phyloP scores from a whole-genome alignment of 2,329 filamentous ascomycete species.

The Amesomyces nigricolor region DNA sequence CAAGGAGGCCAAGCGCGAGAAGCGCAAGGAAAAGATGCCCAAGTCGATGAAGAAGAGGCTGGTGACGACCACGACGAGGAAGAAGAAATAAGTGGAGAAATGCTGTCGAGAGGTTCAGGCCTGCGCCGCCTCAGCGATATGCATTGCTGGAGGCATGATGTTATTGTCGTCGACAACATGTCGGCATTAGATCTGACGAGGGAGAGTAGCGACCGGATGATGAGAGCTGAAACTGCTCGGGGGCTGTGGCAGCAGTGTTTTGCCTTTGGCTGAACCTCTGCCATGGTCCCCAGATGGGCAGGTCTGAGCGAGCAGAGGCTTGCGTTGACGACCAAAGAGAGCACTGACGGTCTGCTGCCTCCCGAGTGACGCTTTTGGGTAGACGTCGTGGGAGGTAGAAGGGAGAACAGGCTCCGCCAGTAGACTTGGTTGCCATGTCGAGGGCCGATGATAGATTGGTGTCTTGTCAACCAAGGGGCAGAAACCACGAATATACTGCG shows the following conservation, averaged over 20 bases:
- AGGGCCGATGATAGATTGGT: no score
- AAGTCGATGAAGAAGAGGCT: slow-evolving; percentile 93
- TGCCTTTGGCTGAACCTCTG: slow-evolving; percentile 35
- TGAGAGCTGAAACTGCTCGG: slow-evolving; percentile 23
- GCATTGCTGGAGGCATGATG: no score
- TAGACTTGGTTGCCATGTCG: neutral
- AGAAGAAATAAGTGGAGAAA: slow-evolving; percentile 60
- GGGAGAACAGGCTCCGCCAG: no score
- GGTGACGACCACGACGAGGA: slow-evolving; percentile 56
- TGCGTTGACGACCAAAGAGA: slow-evolving; percentile 56
- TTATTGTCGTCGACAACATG: no score
- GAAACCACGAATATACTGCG: no score
- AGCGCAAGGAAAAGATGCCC: slow-evolving; percentile 90
- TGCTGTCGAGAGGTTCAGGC: neutral
- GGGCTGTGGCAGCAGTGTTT: slow-evolving; percentile 19
- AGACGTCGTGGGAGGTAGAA: neutral
- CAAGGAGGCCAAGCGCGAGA: slow-evolving; percentile 93
- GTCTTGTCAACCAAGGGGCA: no score
- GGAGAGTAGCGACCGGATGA: slow-evolving; percentile 26
- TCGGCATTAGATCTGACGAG: neutral
- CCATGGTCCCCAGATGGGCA: slow-evolving; percentile 21
- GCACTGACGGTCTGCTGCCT: slow-evolving; percentile 40
- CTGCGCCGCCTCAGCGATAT: no score
- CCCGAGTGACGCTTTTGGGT: neutral
- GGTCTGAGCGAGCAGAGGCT: slow-evolving; percentile 36